A percentile compares a stretch with the other conserved stretches of the same genome.
Conservation (phyloP, 768 basidiomycete genomes). For the Termitomyces bulborhizus region DNA sequence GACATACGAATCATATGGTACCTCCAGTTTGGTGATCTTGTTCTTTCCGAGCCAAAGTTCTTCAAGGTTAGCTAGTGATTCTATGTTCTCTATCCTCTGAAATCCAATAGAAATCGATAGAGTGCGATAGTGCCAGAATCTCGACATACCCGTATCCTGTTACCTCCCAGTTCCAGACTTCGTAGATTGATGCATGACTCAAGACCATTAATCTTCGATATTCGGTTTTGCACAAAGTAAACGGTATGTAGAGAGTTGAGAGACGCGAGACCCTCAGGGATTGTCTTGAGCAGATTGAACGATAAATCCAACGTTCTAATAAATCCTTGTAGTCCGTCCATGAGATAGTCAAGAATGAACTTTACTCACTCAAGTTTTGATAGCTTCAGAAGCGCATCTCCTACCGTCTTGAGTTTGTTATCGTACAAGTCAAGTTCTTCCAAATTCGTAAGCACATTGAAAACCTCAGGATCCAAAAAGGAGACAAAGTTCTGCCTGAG, state of each 20-base stretch:
- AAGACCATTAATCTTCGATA: conserved; percentile 70
- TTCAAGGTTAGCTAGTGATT: conserved; percentile 73
- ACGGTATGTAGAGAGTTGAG: conserved; percentile 65
- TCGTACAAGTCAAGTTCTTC: conserved; percentile 96
- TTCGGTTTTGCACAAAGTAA: conserved; percentile 97
- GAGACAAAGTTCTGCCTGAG: conserved; percentile 83
- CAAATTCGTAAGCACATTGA: conserved; percentile 56
- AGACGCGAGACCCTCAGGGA: conserved; percentile 57
- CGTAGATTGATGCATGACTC: conserved; percentile 49
- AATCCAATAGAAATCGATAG: not conserved
- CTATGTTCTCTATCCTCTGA: conserved; percentile 85
- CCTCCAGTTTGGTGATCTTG: conserved; percentile 87
- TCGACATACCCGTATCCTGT: conserved; percentile 72
- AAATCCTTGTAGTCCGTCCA: not conserved
- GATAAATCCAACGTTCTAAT: conserved; percentile 83
- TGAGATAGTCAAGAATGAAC: conserved; percentile 3
- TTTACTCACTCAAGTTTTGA: conserved; percentile 47
- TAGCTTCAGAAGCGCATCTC: conserved; percentile 55
- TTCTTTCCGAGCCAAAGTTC: conserved; percentile 99
- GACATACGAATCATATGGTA: conserved; percentile 19
- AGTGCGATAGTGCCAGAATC: not conserved
- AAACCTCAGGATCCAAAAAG: conserved; percentile 64
- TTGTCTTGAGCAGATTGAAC: conserved; percentile 79
- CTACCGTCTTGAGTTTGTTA: conserved; percentile 80
- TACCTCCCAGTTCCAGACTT: conserved; percentile 91